Evolutionary conservation across 495 filamentous ascomycete species (phyloP), one percentile per base, ranked within the genome.

Genomic region (Hypoxylon perforatum): DNA sequence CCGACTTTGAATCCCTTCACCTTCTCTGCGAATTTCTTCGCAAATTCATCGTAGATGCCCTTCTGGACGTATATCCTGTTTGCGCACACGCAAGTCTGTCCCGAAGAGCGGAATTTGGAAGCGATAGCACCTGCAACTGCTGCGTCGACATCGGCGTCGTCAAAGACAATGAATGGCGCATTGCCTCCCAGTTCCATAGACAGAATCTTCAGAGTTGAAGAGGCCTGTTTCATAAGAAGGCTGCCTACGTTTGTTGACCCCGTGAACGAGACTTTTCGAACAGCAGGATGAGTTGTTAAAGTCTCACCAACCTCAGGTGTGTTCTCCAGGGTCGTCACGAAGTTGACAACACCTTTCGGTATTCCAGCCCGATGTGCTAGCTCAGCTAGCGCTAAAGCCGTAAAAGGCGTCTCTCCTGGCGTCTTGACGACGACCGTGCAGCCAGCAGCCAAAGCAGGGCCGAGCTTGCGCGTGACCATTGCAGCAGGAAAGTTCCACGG

Each of bases 401-500:
- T 93, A 73, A 93, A 91, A 0, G 93, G 93, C 0, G 93, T 97
- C 82, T 96, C 93, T 11, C 88, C 87, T 0, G 93, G 91, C 4
- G 92, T 85, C 79, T 97, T 97, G 41, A 86, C 86, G 0, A 97
- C 92, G 0, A 94, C 88, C 0, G 94, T 94, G 75, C 94, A 97
- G 42, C 81, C 81, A 18, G 77, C 80, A 9, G 81, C 93, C 55
- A 97, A 80, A 21, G 93, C 93, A 2, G 93, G 91, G 1, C 87
- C 93, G 57, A 94, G 87, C 78, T 97, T 97, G 22, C 93, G 81
- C 2, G 93, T 94, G 67, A 96, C 90, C 93, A 97, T 97, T 6
- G 93, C 93, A 7, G 91, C 90, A 2, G 93, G 93, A 77, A 96
- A 97, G 79, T 97, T 97, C 93, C 93, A 97, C 21, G 95, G 95